These are phyloP conservation scores for Lachancea nothofagi DNA, from an alignment of 805 yeast species.

Conservation along the genomic window DNA sequence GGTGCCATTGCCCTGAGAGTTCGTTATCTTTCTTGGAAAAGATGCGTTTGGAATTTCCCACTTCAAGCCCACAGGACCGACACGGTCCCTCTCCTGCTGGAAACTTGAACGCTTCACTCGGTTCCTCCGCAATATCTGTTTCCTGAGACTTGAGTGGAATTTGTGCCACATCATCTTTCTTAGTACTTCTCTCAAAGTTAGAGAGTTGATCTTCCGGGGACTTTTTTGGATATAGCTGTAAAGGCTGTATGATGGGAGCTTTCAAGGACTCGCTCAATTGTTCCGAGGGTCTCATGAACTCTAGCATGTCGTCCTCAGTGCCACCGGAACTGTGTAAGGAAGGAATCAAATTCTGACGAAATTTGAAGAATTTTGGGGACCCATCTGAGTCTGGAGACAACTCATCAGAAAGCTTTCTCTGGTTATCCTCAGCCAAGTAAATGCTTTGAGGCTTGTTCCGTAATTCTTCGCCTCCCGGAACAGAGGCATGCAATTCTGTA, in stretches of 20 bases:
- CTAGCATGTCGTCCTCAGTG: neutral
- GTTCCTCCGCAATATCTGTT: neutral
- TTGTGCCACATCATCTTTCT: neutral
- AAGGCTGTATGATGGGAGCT: constrained; percentile 2
- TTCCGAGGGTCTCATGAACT: neutral
- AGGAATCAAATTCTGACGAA: constrained; percentile 8
- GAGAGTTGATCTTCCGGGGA: neutral
- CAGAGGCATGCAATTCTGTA: neutral
- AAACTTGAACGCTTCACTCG: constrained; percentile 17
- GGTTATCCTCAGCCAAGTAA: neutral
- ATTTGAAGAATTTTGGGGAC: constrained; percentile 25
- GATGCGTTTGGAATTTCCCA: constrained; percentile 60
- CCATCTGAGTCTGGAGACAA: constrained; percentile 13
- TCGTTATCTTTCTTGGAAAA: constrained; percentile 68
- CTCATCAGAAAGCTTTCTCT: neutral
- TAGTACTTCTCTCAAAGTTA: neutral
- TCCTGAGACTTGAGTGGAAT: neutral
- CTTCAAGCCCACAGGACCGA: constrained; percentile 58
- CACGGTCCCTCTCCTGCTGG: constrained; percentile 77
- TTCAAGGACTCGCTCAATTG: neutral
- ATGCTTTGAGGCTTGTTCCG: constrained; percentile 1
- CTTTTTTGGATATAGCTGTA: neutral
- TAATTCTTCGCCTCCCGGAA: neutral
- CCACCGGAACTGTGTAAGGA: neutral
- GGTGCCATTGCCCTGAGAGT: constrained; percentile 90